Base-by-base conservation (phyloP, 108 stramenopile species). In the Skeletonema potamos region DNA sequence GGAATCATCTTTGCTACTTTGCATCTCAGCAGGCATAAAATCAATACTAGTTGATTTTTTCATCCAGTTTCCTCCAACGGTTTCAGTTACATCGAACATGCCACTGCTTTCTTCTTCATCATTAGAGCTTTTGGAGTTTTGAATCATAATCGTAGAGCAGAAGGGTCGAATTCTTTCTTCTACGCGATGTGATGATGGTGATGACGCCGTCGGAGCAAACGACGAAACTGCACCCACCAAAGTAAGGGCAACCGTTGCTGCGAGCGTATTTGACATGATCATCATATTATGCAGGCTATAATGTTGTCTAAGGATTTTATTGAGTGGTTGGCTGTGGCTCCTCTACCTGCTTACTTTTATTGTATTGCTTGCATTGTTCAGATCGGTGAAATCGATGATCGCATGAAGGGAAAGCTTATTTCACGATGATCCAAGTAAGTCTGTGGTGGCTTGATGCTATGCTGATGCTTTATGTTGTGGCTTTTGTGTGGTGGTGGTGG, bases 21-120 rank as follows among this genome's bases (percentile, higher is more conserved):
- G 43, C 64, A 48, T 41, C 28, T 74, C 29, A 17, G 55, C 3
- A 41, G 65, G 46, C 36, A 41, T 43, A 17, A 74, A 34, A 57
- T 74, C 65, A 30, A 41, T 29, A 18, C 33, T 37, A 1, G 64
- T n/a, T 1, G 73, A 74, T 22, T 26, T 27, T 22, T 63, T 62
- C 73, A 74, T 74, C 73, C 73, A 74, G 65, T 60, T 74, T 8
- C 58, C 59, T 1, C 58, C 69, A 2, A 70, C 28, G 15, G 27
- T 59, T 33, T 61, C 69, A 20, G 39, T n/a, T 20, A 9, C 59
- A 17, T 48, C 44, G 48, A 60, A 43, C 59, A 61, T 66, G 1
- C 65, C 65, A 32, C 28, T 27, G 28, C 4, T 18, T 7, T 28
- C 58, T 28, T 28, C 58, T 3, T 58, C 58, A 18, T 56, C 24